Percentiles rank a stretch among this genome's conserved stretches.
Evolutionary conservation across 805 yeast genomes (phyloP).

Genomic region (Spathaspora arborariae): DNA sequence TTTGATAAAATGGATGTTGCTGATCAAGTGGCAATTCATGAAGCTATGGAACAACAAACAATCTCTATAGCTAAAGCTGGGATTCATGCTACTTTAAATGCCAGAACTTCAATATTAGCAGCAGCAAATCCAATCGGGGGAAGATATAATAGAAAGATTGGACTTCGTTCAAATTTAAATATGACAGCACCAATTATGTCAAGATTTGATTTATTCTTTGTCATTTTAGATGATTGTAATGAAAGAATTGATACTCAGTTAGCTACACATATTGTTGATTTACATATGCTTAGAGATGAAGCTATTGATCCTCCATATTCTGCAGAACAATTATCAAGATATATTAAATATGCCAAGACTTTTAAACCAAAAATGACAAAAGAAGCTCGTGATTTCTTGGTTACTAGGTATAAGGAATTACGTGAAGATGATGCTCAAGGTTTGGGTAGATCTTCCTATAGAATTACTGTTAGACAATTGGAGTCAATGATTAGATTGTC

Average conservation of each 20-base stretch:
- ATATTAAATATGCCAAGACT: conserved; percentile 87
- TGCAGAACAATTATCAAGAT: conserved; percentile 83
- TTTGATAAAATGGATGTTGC: conserved; percentile 95
- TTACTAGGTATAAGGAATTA: conserved; percentile 76
- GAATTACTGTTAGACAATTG: conserved; percentile 95
- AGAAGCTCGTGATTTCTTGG: conserved; percentile 74
- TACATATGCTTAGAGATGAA: conserved; percentile 86
- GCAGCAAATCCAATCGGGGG: conserved; percentile 99
- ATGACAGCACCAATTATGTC: conserved; percentile 99
- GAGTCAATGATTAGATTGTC: conserved; percentile 90
- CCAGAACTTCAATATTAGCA: conserved; percentile 92
- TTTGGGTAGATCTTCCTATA: conserved; percentile 74
- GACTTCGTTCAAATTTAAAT: conserved; percentile 79
- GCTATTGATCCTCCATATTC: conserved; percentile 88
- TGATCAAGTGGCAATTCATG: conserved; percentile 98
- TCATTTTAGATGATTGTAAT: conserved; percentile 90
- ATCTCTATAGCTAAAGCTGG: conserved; percentile 98
- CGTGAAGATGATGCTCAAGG: conserved; percentile 92
- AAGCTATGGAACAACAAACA: conserved; percentile 99
- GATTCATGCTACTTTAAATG: conserved; percentile 95
- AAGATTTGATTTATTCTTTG: conserved; percentile 92
- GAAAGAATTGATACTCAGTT: conserved; percentile 84
- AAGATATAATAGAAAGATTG: conserved; percentile 81
- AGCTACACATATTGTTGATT: conserved; percentile 87
- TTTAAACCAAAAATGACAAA: conserved; percentile 86